Percentiles rank a stretch among this genome's conserved stretches.
phyloP scores from a whole-genome alignment of 257 asterid genomes.

The Solanum sitiens region DNA sequence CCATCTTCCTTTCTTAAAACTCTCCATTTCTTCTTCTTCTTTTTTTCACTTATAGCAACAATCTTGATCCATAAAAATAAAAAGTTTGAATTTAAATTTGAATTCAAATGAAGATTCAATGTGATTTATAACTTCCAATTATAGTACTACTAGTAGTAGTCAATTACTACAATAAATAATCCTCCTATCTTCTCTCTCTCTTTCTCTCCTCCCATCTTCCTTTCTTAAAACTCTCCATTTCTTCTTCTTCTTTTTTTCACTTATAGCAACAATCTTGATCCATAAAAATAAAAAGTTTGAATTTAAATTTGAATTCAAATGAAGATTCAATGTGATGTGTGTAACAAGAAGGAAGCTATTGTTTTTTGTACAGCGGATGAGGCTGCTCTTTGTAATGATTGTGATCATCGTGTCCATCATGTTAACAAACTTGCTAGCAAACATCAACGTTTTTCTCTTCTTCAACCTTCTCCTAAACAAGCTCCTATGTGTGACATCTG shows the following conservation, averaged over 20 bases:
- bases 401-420: slow-evolving; percentile 21
- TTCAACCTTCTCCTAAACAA: slow-evolving; percentile 40
- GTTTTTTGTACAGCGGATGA: slow-evolving; percentile 30
- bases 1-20: not conserved
- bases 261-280: not conserved
- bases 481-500: slow-evolving; percentile 58
- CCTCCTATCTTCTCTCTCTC: not conserved
- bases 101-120: slow-evolving; percentile 31
- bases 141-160: not conserved
- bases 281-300: too few species aligned
- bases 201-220: not conserved
- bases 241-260: not conserved
- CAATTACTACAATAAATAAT: not conserved
- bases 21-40: not conserved
- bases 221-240: not conserved
- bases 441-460: slow-evolving; percentile 42
- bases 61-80: not conserved
- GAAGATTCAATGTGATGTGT: slow-evolving; percentile 34
- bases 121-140: not conserved
- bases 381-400: slow-evolving; percentile 19
- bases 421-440: slow-evolving; percentile 19
- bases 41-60: not conserved
- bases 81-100: not conserved
- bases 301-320: not conserved
- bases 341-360: slow-evolving; percentile 18